Conservation (phyloP, 805 yeast genomes). For the Kodamaea laetipori region DNA sequence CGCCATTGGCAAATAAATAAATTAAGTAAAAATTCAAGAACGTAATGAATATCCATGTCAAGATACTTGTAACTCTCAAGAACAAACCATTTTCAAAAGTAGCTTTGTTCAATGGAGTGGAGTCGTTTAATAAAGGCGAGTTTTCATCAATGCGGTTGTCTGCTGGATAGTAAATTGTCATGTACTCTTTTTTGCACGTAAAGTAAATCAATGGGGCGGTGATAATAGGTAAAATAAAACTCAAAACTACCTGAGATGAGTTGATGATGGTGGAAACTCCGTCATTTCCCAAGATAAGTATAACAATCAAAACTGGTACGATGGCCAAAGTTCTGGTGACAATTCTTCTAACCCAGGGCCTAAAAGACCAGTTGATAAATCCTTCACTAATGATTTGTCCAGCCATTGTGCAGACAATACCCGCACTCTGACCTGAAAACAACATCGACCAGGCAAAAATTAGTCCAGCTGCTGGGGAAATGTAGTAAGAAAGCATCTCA, state of each 20-base stretch:
- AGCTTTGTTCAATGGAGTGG: slow-evolving; percentile 20
- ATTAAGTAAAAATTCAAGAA: slow-evolving; percentile 43
- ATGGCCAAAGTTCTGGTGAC: slow-evolving; percentile 45
- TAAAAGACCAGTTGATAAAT: slow-evolving; percentile 45
- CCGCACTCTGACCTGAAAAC: slow-evolving; percentile 50
- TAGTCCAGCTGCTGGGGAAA: slow-evolving; percentile 47
- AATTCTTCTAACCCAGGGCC: slow-evolving; percentile 47
- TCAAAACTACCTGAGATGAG: slow-evolving; percentile 46
- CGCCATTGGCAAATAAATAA: slow-evolving; percentile 43
- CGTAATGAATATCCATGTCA: slow-evolving; percentile 43
- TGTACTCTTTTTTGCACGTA: slow-evolving; percentile 40
- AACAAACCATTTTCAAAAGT: slow-evolving; percentile 43
- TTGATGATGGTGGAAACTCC: slow-evolving; percentile 49
- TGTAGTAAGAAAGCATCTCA: slow-evolving; percentile 45
- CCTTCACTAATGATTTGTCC: slow-evolving; percentile 51
- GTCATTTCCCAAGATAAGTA: slow-evolving; percentile 41
- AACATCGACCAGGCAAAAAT: slow-evolving; percentile 49
- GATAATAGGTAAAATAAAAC: slow-evolving; percentile 46
- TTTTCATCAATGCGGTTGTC: slow-evolving; percentile 16
- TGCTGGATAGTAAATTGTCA: slow-evolving; percentile 38
- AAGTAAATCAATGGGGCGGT: slow-evolving; percentile 50
- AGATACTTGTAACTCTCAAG: slow-evolving; percentile 34
- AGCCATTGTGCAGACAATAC: slow-evolving; percentile 51
- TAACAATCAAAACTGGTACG: slow-evolving; percentile 43
- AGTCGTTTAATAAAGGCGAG: slow-evolving; percentile 17